Evolutionary conservation across 345 rosid species (phyloP).

Genomic region (Sonneratia caseolaris): DNA sequence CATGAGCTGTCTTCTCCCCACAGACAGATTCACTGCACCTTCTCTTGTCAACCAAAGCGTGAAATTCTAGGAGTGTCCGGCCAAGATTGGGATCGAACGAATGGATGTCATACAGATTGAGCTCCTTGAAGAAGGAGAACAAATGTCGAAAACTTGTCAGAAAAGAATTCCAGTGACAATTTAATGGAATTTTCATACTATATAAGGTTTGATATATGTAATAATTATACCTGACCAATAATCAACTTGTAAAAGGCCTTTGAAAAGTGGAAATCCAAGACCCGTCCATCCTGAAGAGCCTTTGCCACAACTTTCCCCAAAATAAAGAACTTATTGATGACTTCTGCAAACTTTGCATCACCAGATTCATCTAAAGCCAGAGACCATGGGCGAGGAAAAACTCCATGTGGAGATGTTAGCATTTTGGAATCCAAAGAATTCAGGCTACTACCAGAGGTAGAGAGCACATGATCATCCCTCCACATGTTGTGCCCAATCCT

Average conservation of each 20-base stretch:
- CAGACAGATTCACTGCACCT: slow-evolving; percentile 23
- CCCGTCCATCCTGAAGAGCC: slow-evolving; percentile 91
- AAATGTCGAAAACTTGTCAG: not conserved
- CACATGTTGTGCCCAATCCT: slow-evolving; percentile 69
- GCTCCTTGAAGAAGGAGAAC: slow-evolving; percentile 38
- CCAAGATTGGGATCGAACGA: slow-evolving; percentile 80
- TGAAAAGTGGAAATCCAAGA: slow-evolving; percentile 81
- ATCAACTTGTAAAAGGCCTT: slow-evolving; percentile 76
- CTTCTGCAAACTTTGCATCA: slow-evolving; percentile 37
- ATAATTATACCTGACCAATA: slow-evolving; percentile 54
- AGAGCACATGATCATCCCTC: slow-evolving; percentile 54
- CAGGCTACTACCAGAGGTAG: slow-evolving; percentile 14
- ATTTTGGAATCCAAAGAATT: slow-evolving; percentile 20
- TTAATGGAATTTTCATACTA: not conserved
- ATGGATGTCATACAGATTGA: slow-evolving; percentile 64
- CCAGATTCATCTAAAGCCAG: slow-evolving; percentile 23
- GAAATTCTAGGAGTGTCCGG: slow-evolving; percentile 68
- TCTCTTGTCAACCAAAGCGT: slow-evolving; percentile 48
- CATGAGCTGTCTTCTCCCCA: slow-evolving; percentile 20
- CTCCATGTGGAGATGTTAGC: slow-evolving; percentile 41
- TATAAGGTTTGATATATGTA: not conserved
- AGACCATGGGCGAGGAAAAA: slow-evolving; percentile 80
- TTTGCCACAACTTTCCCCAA: slow-evolving; percentile 84
- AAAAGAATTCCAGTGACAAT: not conserved
- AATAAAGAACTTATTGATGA: slow-evolving; percentile 53